phyloP scores from a whole-genome alignment of 169 alveolate genomes.

The Blepharisma undulans region DNA sequence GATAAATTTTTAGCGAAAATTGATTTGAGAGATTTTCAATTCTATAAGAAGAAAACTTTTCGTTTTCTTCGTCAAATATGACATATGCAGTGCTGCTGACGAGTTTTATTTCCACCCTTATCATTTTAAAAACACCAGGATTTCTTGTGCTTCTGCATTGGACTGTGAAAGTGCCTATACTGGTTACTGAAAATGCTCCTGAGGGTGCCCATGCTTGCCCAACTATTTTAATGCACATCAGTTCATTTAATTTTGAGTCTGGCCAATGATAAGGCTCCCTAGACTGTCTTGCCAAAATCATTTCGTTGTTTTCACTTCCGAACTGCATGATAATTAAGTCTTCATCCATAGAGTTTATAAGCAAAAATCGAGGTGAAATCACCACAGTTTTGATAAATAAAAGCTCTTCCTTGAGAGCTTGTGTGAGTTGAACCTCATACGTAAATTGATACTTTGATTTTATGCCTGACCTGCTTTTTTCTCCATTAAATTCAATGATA shows the following conservation, averaged over 20 bases:
- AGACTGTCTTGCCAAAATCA: background rate
- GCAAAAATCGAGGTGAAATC: constrained; percentile 14
- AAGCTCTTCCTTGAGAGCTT: background rate
- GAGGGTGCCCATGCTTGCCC: background rate
- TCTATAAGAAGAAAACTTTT: background rate
- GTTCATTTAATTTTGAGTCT: background rate
- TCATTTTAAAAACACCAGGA: background rate
- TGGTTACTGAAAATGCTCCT: constrained; percentile 14
- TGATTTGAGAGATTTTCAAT: background rate
- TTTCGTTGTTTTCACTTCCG: background rate
- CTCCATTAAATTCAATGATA: constrained; percentile 5
- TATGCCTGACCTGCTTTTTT: background rate
- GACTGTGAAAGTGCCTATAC: constrained; percentile 1
- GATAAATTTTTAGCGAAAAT: background rate
- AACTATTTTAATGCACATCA: background rate
- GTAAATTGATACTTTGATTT: background rate
- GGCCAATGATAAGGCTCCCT: constrained; percentile 12
- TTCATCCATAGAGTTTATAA: background rate
- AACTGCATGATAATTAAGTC: background rate
- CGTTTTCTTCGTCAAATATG: background rate
- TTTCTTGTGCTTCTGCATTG: background rate
- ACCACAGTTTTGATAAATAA: constrained; percentile 1
- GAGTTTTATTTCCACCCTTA: background rate
- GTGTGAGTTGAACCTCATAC: background rate
- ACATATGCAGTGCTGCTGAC: background rate